Base-by-base conservation (phyloP, 176 grass and related monocot species). In the Carex kokanica region DNA sequence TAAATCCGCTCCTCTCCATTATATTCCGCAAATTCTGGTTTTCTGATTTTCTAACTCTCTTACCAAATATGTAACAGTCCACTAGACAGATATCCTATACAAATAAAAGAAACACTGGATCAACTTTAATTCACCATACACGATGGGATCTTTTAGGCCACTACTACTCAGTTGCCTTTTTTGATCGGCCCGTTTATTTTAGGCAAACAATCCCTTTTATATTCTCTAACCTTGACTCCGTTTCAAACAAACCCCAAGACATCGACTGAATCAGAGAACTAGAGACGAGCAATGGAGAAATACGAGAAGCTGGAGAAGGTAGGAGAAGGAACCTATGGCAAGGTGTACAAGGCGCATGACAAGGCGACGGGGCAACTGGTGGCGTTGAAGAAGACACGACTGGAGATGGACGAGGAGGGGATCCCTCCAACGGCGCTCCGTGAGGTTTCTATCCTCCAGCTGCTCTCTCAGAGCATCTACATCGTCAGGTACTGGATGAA, bases 261-360 rank as follows among this genome's bases (percentile, higher is more conserved):
- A 7, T 60, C 58, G 27, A 74, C 8, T 49, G 45, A 2, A 49
- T 11, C 45, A 49, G 45, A 49, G 8, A 60, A 75, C n/a, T 53
- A 0, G 34, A 24, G 74, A 20, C 29, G 65, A 10, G 80, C 78
- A 63, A 91, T 93, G 91, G 96, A 95, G 60, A 95, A 93, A 89
- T 99, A 99, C 89, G 96, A 99, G 86, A 99, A 99, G 93, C 86
- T 93, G 71, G 93, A 93, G 89, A 99, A 99, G 88, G 93, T 99
- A 55, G 89, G 89, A 9, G 89, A 91, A 78, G 89, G 89, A n/a
- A 88, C 89, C 62, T 88, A 91, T 58, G 84, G 81, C 32, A 90
- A 90, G 85, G 88, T 90, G 64, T 90, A 90, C 88, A 90, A 86
- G 85, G 88, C 89, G 36, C 81, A 72, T 59, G 86, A 91, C 81